Base-by-base conservation (phyloP, 257 asterid species). In the Osmanthus fragrans region DNA sequence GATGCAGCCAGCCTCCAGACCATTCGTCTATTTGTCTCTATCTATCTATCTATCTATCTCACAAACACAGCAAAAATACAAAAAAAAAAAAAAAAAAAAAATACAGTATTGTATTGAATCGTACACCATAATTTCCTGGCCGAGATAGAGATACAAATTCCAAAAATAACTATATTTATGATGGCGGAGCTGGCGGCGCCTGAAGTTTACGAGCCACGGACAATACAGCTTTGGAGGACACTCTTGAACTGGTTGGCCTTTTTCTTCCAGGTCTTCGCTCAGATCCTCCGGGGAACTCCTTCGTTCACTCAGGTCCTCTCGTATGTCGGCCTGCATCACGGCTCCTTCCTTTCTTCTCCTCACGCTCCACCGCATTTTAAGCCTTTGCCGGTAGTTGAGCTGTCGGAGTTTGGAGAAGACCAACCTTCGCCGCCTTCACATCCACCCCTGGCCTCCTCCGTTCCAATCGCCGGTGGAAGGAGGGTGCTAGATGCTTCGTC, bases 111-210 rank as follows among this genome's bases (percentile, higher is more conserved):
- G 30, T 25, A 63, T 63, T 2, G 69, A 63, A 63, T 25, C 25
- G 16, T 63, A 10, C 34, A 27, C 33, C 34, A 3, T 3, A 63
- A 63, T 63, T 63, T 6, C 69, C 25, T 21, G 27, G 13, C 27
- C 12, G 13, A 56, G 21, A 13, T 21, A 7, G 25, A 56, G 13
- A 56, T 7, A 19, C 30, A 56, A 15, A 21, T 56, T 56, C 12
- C 12, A 23, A 56, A 56, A 21, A 56, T 56, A 56, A 56, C 29
- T 63, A 63, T 63, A 63, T 63, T 63, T 27, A 63, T 25, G 33
- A 89, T 93, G 99, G 97, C 90, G 82, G 98, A 90, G 91, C 87
- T 93, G 83, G 91, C 98, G 71, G 87, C 92, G 82, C 83, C 91
- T 68, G 97, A 89, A 45, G 92, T 91, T 42, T 89, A 90, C 92